Conservation (phyloP, 495 filamentous ascomycete species). For the Podospora pseudoanserina region DNA sequence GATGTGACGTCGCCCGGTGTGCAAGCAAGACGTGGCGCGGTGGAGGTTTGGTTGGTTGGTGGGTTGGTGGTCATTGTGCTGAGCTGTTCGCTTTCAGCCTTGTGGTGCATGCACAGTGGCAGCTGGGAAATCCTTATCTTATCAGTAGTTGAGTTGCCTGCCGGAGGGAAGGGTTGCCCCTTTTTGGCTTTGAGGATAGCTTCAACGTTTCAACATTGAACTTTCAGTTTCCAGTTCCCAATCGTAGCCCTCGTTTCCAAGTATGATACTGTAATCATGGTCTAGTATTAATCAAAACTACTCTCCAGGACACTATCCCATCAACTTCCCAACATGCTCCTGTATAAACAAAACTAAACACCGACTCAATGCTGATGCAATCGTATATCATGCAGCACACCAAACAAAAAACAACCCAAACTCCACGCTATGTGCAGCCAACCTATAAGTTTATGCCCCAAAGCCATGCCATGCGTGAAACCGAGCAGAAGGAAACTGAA, state of each 20-base stretch:
- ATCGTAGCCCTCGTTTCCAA: no score
- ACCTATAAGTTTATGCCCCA: background rate
- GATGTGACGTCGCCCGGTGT: background rate
- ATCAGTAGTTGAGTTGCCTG: slow-evolving; percentile 8
- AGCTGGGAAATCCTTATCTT: slow-evolving; percentile 22
- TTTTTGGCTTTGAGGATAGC: background rate
- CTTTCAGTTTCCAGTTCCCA: no score
- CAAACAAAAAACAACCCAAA: background rate
- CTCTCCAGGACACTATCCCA: no score
- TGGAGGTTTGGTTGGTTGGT: background rate
- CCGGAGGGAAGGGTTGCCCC: no score
- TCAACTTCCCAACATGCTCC: background rate
- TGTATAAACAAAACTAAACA: background rate
- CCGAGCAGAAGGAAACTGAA: background rate
- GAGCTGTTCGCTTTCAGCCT: slow-evolving; percentile 14
- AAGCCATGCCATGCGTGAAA: background rate
- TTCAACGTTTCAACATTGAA: background rate
- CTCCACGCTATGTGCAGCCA: background rate
- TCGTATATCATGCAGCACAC: background rate
- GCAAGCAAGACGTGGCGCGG: slow-evolving; percentile 7
- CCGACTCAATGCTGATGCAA: background rate
- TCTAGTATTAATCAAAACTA: no score
- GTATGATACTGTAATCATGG: no score
- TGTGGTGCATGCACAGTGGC: background rate
- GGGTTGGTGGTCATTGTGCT: slow-evolving; percentile 2